A percentile compares a stretch with the other conserved stretches of the same genome.
Conservation (phyloP, 352 stramenopile genomes). For the Pythium oligandrum region DNA sequence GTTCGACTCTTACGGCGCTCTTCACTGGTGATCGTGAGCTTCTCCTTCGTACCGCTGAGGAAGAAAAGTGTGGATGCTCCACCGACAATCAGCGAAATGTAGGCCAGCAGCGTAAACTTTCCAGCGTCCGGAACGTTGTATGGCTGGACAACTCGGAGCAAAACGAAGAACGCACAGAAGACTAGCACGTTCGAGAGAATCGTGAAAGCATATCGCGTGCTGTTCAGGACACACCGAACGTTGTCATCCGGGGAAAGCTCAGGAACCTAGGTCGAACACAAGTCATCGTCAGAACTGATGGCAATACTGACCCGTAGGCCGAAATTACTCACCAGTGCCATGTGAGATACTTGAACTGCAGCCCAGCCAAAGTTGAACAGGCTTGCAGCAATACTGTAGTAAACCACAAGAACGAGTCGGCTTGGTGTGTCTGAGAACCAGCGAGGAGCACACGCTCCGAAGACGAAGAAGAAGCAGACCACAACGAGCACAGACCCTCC, state of each 20-base stretch:
- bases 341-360: conserved; percentile 80
- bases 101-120: conserved; percentile 78
- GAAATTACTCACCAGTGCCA: conserved; percentile 56
- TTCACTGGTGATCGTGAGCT: conserved; percentile 22
- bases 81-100: conserved; percentile 62
- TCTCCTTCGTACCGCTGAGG: conserved; percentile 62
- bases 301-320: no score
- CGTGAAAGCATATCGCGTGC: conserved; percentile 78
- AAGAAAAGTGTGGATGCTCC: conserved; percentile 61
- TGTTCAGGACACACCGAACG: conserved; percentile 76
- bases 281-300: neutral
- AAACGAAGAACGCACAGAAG: conserved; percentile 72
- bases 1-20: conserved; percentile 20
- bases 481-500: conserved; percentile 68
- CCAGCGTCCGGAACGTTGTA: conserved; percentile 57
- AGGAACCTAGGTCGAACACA: conserved; percentile 33
- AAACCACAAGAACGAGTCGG: conserved; percentile 53
- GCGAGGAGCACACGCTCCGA: conserved; percentile 49
- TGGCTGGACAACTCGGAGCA: conserved; percentile 52
- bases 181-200: conserved; percentile 87
- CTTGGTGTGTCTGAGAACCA: conserved; percentile 58
- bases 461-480: conserved; percentile 86
- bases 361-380: conserved; percentile 86
- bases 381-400: conserved; percentile 72
- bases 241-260: conserved; percentile 77